These are phyloP conservation scores for Sporisorium scitamineum DNA, from an alignment of 1,284 basidiomycete species.

Conservation along the genomic window DNA sequence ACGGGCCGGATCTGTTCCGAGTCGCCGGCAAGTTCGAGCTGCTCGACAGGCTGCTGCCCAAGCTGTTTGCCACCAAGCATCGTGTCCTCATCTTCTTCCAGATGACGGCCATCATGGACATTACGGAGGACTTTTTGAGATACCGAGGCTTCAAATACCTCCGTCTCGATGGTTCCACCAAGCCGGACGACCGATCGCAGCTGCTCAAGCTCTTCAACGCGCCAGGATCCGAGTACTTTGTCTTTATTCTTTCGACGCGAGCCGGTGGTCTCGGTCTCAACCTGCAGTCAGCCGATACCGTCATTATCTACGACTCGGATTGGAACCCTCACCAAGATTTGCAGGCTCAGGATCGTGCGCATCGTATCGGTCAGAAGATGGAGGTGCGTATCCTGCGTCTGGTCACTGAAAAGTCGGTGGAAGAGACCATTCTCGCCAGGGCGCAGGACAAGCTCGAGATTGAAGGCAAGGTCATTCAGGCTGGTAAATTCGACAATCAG, in stretches of 20 bases:
- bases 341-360: conserved; percentile 84
- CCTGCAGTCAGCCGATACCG: conserved; percentile 97
- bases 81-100: conserved; percentile 99
- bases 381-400: conserved; percentile 95
- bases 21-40: conserved; percentile 95
- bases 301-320: conserved; percentile 85
- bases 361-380: conserved; percentile 99
- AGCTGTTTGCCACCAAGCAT: conserved; percentile 91
- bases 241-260: conserved; percentile 88
- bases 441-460: conserved; percentile 98
- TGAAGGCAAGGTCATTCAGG: conserved; percentile 90
- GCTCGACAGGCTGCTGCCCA: conserved; percentile 91
- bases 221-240: conserved; percentile 86
- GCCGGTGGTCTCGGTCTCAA: conserved; percentile 98
- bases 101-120: conserved; percentile 99
- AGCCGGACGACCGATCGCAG: conserved; percentile 94
- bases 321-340: conserved; percentile 76
- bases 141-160: conserved; percentile 91
- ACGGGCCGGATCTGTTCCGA: conserved; percentile 84
- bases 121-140: conserved; percentile 97
- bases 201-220: conserved; percentile 93
- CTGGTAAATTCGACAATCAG: conserved; percentile 99
- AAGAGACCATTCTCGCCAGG: conserved; percentile 94
- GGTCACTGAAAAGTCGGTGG: conserved; percentile 97
- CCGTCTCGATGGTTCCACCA: conserved; percentile 96